Percentiles rank a stretch among this genome's conserved stretches.
Conservation (phyloP, 2,329 filamentous ascomycete genomes). For the Verticillium dahliae region DNA sequence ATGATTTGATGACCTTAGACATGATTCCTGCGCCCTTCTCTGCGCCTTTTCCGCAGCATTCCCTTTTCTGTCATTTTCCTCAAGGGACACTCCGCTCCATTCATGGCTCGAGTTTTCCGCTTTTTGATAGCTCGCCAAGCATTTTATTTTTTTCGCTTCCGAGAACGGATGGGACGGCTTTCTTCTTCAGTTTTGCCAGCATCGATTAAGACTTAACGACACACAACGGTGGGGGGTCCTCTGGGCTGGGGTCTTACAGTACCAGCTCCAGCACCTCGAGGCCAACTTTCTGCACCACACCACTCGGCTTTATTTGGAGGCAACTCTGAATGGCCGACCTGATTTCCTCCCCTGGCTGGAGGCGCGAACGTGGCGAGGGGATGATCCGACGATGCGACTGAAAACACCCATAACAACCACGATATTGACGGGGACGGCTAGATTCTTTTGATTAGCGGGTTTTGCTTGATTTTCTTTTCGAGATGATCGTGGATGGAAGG, state of each 20-base stretch:
- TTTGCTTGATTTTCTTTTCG: not conserved
- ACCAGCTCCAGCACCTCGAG: slow-evolving; percentile 4
- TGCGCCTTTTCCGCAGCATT: not conserved
- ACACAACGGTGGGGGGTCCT: not conserved
- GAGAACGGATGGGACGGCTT: slow-evolving; percentile 1
- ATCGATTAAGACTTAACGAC: slow-evolving; percentile 1
- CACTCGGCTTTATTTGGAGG: slow-evolving; percentile 6
- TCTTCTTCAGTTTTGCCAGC: slow-evolving; percentile 1
- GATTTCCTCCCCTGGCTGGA: slow-evolving; percentile 1
- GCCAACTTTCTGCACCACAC: not conserved
- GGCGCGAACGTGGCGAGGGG: not conserved
- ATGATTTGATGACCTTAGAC: slow-evolving; percentile 14
- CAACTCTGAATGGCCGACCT: slow-evolving; percentile 7
- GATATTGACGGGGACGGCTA: not conserved
- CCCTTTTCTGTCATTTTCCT: not conserved
- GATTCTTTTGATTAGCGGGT: not conserved
- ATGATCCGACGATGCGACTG: not conserved
- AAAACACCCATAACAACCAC: not conserved
- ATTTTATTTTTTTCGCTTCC: slow-evolving; percentile 9
- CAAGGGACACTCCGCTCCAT: not conserved
- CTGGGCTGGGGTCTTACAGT: slow-evolving; percentile 11
- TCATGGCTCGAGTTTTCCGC: not conserved
- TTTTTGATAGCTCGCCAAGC: not conserved
- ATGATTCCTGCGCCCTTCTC: slow-evolving; percentile 2
- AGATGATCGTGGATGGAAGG: not conserved